These are phyloP conservation scores for Raffaelea ambrosiae DNA, from an alignment of 2,329 filamentous ascomycete species.

Conservation along the genomic window DNA sequence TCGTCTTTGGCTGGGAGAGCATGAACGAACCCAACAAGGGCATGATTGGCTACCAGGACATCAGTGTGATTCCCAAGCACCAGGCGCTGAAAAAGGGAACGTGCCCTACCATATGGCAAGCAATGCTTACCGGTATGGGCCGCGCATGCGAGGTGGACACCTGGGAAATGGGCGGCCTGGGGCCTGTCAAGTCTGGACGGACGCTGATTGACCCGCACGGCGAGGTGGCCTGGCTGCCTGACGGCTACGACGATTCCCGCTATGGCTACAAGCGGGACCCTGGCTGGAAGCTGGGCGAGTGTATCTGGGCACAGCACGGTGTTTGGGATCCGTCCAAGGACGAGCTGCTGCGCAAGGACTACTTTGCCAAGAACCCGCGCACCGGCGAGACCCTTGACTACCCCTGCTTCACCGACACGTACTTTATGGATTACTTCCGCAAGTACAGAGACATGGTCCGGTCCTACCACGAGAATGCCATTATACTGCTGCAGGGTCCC, in stretches of 20 bases:
- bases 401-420: conserved; percentile 79
- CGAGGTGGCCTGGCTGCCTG: conserved; percentile 72
- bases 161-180: conserved; percentile 90
- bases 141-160: conserved; percentile 81
- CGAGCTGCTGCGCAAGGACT: conserved; percentile 70
- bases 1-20: conserved; percentile 92
- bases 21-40: conserved; percentile 93
- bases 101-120: conserved; percentile 88
- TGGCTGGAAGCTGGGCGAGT: conserved; percentile 87
- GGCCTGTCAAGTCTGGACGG: conserved; percentile 81
- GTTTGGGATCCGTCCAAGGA: conserved; percentile 84
- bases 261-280: conserved; percentile 89
- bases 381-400: conserved; percentile 71
- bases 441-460: conserved; percentile 68
- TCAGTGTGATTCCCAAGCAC: conserved; percentile 73
- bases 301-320: conserved; percentile 93
- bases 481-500: conserved; percentile 86
- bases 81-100: conserved; percentile 91
- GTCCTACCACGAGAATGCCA: conserved; percentile 65
- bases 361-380: conserved; percentile 72
- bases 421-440: conserved; percentile 82
- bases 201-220: conserved; percentile 82
- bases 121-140: conserved; percentile 84
- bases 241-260: conserved; percentile 72
- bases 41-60: conserved; percentile 72